phyloP scores from a whole-genome alignment of 345 rosid genomes.

The Murraya paniculata region DNA sequence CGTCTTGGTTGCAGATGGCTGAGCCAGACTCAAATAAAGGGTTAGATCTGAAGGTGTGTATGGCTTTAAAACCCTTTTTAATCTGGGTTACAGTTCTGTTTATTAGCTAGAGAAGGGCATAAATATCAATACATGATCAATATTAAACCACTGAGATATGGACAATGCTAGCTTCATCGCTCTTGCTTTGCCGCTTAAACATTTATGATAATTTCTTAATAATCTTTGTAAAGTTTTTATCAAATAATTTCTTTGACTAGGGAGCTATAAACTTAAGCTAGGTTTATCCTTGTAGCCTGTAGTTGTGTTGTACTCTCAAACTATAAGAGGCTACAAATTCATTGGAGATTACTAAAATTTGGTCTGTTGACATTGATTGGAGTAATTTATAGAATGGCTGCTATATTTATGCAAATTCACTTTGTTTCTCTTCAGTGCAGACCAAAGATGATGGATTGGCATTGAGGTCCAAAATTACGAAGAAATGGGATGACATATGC shows the following conservation, averaged over 20 bases:
- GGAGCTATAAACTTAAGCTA: neutral
- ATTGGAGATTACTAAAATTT: neutral
- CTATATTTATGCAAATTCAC: conserved; percentile 34
- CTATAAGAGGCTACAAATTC: neutral
- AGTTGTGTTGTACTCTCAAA: neutral
- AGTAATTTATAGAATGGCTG: neutral
- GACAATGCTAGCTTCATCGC: neutral
- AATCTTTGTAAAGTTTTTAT: neutral
- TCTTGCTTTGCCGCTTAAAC: neutral
- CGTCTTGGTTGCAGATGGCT: conserved; percentile 75
- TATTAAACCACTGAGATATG: neutral
- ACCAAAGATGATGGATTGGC: conserved; percentile 47
- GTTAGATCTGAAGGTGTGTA: conserved; percentile 43
- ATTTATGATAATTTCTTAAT: neutral
- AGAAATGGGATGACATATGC: conserved; percentile 46
- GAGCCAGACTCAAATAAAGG: conserved; percentile 40
- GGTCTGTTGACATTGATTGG: neutral
- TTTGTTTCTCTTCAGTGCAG: conserved; percentile 65
- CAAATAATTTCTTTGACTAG: neutral
- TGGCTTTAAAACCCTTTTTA: conserved; percentile 15
- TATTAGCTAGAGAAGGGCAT: neutral
- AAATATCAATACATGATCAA: neutral
- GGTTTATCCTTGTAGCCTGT: neutral
- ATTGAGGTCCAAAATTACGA: conserved; percentile 31
- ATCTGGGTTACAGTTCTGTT: neutral